These are phyloP conservation scores for Cenchrus americanus DNA, from an alignment of 176 grass and related monocot genomes.

Conservation along the genomic window DNA sequence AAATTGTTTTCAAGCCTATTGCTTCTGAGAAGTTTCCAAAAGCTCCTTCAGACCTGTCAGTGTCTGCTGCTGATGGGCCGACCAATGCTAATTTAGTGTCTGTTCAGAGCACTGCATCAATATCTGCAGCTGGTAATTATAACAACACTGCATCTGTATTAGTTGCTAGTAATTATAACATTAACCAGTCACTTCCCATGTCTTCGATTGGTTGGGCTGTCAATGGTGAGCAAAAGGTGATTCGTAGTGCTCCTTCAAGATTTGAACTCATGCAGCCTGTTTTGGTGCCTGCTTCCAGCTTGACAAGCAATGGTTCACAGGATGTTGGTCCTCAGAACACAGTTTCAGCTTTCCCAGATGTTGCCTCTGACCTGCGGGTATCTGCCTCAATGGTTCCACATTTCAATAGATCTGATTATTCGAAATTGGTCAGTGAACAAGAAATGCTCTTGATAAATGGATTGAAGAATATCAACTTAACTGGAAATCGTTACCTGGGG, in stretches of 20 bases:
- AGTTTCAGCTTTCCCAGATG: constrained; percentile 43
- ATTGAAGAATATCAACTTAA: constrained; percentile 63
- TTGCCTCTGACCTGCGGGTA: constrained; percentile 31
- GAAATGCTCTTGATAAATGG: constrained; percentile 52
- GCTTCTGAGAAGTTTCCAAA: constrained; percentile 52
- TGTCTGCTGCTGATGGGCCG: constrained; percentile 40
- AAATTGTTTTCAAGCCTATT: constrained; percentile 86
- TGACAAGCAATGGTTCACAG: constrained; percentile 45
- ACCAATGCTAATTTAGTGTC: constrained; percentile 6
- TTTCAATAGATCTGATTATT: constrained; percentile 41
- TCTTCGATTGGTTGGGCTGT: constrained; percentile 46
- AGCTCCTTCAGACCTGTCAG: constrained; percentile 25
- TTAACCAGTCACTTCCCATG: constrained; percentile 32
- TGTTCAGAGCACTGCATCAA: constrained; percentile 33
- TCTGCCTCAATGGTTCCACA: constrained; percentile 41
- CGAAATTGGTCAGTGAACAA: constrained; percentile 53
- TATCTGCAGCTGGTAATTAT: constrained; percentile 26
- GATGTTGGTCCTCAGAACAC: constrained; percentile 51
- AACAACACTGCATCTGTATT: constrained; percentile 6
- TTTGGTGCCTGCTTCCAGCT: constrained; percentile 32
- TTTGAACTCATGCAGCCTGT: constrained; percentile 52
- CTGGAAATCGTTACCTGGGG: constrained; percentile 63
- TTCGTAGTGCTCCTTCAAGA: constrained; percentile 38
- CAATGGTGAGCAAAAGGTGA: constrained; percentile 28
- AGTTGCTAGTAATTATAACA: constrained; percentile 25